Base-by-base conservation (phyloP, 1,139 yeast species). In the Magnusiomyces sp. region DNA sequence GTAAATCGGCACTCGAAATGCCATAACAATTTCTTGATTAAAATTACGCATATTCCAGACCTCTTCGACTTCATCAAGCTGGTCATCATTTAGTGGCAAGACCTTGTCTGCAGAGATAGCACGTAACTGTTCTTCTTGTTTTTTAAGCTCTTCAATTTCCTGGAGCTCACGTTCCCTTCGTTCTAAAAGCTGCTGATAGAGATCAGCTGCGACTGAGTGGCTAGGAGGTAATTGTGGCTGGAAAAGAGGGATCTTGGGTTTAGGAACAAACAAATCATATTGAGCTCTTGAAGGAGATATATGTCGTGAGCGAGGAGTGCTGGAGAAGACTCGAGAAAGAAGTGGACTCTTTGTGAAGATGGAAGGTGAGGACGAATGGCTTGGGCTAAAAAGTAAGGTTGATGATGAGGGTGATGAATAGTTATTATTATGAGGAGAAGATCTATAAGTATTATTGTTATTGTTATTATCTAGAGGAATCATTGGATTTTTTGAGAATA, bases 1-100 rank as follows among this genome's bases (percentile, higher is more conserved):
- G 4, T 72, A 70, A 7, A 92, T 76, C 51, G 84, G 94, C 34
- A 92, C 69, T 46, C 69, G 69, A 56, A 71, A 73, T 43, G 70
- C 75, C 13, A 71, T 69, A 9, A 71, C 73, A 6, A 73, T 60
- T 5, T 74, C 59, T 9, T 71, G 55, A n/a, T 60, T 56, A 10
- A 65, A 62, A 37, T 66, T 67, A 7, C 65, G 62, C 37, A 57
- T 59, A 14, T 59, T 56, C 71, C 79, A 71, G n/a, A 68, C 62
- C 5, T 59, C 57, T 19, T 71, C 61, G n/a, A 79, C 74, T 43
- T 65, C 58, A 0, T 55, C 52, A 1, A 46, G 17, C 27, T 45
- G 40, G 6, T 29, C 32, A 9, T 13, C n/a, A 36, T 9, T 17
- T 5, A 45, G 37, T 31, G 47, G 44, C 5, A 16, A 19, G 13